Percentiles rank a stretch among this genome's conserved stretches.
Evolutionary conservation across 345 rosid species (phyloP).

Genomic region (Salix arbutifolia): DNA sequence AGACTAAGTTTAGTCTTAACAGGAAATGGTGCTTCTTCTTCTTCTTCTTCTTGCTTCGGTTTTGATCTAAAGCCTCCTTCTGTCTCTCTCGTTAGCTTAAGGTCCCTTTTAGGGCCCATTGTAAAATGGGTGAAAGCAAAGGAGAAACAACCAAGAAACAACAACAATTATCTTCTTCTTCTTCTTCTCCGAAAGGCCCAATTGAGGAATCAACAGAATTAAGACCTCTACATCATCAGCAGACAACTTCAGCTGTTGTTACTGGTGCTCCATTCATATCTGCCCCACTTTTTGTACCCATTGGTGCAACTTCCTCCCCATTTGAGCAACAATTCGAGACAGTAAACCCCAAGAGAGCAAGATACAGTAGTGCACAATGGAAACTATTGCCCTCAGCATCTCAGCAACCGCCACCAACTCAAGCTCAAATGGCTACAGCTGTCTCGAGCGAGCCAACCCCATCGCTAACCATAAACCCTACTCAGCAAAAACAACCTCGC

Average conservation of each 20-base stretch:
- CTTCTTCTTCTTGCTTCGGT: constrained; percentile 13
- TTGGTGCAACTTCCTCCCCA: constrained; percentile 45
- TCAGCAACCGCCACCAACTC: constrained; percentile 11
- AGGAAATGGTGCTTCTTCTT: constrained; percentile 8
- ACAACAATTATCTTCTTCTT: constrained; percentile 25
- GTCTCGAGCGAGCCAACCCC: constrained; percentile 40
- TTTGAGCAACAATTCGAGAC: constrained; percentile 50
- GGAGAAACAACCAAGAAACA: constrained; percentile 52
- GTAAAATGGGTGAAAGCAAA: constrained; percentile 54
- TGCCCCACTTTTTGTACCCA: constrained; percentile 51
- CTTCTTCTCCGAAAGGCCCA: constrained; percentile 46
- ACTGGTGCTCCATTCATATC: constrained; percentile 43
- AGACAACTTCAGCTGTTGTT: constrained; percentile 28
- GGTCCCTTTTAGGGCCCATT: constrained; percentile 23
- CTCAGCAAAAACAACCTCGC: constrained; percentile 15
- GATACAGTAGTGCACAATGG: constrained; percentile 71
- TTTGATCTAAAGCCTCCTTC: constrained; percentile 3
- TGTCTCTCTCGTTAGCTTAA: background rate
- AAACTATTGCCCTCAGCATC: constrained; percentile 66
- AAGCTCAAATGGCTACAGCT: constrained; percentile 23
- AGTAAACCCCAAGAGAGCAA: constrained; percentile 63
- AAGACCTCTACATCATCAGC: constrained; percentile 39
- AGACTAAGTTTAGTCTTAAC: constrained; percentile 17
- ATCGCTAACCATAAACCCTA: constrained; percentile 45
- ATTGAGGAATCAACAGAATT: constrained; percentile 44